Base-by-base conservation (phyloP, 1,284 basidiomycete species). In the Leccinum cinnamomeum region DNA sequence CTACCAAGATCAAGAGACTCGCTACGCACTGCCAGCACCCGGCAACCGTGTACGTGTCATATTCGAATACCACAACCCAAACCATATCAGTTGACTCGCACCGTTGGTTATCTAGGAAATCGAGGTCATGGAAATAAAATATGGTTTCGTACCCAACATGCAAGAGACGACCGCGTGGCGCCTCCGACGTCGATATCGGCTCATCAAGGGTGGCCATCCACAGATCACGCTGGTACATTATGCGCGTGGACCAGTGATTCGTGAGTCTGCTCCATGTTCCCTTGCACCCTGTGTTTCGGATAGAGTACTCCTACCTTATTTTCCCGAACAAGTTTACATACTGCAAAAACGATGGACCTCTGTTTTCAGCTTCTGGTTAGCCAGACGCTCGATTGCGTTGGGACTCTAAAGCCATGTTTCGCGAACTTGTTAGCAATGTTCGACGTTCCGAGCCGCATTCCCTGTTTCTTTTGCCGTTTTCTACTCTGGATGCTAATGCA, bases 151-250 rank as follows among this genome's bases (percentile, higher is more conserved):
- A n/a, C 91, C 91, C 10, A 82, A 81, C 50, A 77, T 79, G 7
- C 76, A 77, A 58, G 89, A 92, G 65, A 73, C 76, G 7, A 75
- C 72, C 61, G 90, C 90, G 23, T 87, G 80, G 72, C 85, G 90
- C 35, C 72, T 86, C 28, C 81, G 91, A 55, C 77, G 89, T 55
- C 83, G 89, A 5, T 93, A 84, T 71, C 86, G 91, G 39, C 78
- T 93, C 37, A 64, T 77, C 54, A 90, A 89, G 70, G 89, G 89
- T 20, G 89, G 89, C 0, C 84, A 90, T 66, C 82, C 86, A 0
- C 82, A 85, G 60, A 81, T 92, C 18, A 79, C 85, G 23, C 81
- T 92, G 14, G 82, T 91, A 1, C 90, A 92, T 69, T 93, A 92
- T 71, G 79, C 83, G 35, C 82, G 87, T 67, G 88, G 87, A 4